Evolutionary conservation across 352 stramenopile species (phyloP), one percentile per base, ranked within the genome.

Genomic region (Lagenidium giganteum): DNA sequence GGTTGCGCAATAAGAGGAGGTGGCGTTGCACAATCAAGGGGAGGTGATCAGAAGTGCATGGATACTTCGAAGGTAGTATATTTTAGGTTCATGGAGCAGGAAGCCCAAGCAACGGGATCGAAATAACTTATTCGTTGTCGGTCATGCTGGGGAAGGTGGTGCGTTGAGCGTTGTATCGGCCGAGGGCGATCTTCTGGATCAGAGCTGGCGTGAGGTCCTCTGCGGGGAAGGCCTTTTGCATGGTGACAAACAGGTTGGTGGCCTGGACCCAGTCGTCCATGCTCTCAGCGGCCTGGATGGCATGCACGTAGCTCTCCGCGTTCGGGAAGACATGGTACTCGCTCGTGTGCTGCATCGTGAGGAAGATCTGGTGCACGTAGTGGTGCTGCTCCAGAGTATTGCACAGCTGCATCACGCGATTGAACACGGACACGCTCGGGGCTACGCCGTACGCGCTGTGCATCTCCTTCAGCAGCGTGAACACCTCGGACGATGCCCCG

Each of bases 171-270:
- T 67, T 67, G 42, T 91, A 87, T 14, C 78, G 59, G 13, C 78
- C 78, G 12, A 91, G 53, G 8, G 71, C 76, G 31, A 88, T 81
- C 25, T 72, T 74, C 13, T 76, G 58, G 20, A 91, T 45, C 20
- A 75, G 54, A 5, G 64, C 38, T 6, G 61, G 54, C 9, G 61
- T 54, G 14, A 87, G 70, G 3, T 86, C 73, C 24, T 87, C 78
- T 7, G 53, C 54, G 28, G 47, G 40, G 23, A 55, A 83, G 27
- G 58, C 73, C 3, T 77, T 70, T 18, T 83, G 57, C 79, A 92
- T 92, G 36, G 84, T 66, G 16, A 89, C 61, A 30, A 92, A 92
- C 23, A 83, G 28, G 39, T 83, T 61, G 17, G 74, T 87, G 17
- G 79, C 79, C 16, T 49, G 35, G 8, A 73, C 61, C 79, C 79